Base-by-base conservation (phyloP, 768 basidiomycete genomes). In the Neoboletus brunneissimus region DNA sequence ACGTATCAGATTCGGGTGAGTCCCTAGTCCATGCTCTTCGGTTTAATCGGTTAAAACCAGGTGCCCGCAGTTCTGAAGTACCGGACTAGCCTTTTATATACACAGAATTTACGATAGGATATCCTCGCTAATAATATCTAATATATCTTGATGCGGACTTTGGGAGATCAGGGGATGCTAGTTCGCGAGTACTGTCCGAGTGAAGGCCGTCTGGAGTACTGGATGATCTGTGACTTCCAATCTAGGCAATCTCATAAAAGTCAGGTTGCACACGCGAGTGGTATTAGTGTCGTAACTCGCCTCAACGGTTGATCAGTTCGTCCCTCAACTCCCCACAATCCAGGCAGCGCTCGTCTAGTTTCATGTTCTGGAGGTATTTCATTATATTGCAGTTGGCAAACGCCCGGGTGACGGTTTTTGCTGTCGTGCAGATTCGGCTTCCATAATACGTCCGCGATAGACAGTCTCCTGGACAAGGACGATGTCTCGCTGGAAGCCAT, bases 1-100 rank as follows among this genome's bases (percentile, higher is more conserved):
- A 78, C 85, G 4, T 98, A 98, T 75, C 95, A 98, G 75, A 86
- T 98, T 60, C 76, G 95, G 78, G 94, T 96, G 70, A 74, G 93
- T 81, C 29, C 38, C 42, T 34, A 40, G 16, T 18, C 23, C 27
- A 16, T 46, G 3, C 51, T 44, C 12, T 57, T 51, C 27, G 34
- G 23, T 47, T 18, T 29, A 10, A 43, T 34, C 16, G 18, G 25
- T 23, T 10, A 5, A 43, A 37, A 52, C 46, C 50, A 59, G 25
- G 25, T 25, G 38, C 20, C 44, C 23, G 22, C 20, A 71, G 70
- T 73, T 73, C 56, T 71, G 65, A 72, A 37, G 47, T 13, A 41
- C 52, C 41, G n/a, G 40, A 48, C 41, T 25, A 48, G 25, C 53
- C 44, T n/a, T 53, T 54, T 57, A 68, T 63, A 58, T 61, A 61